These are phyloP conservation scores for Sporothrix mexicana DNA, from an alignment of 2,329 filamentous ascomycete species.

Conservation along the genomic window DNA sequence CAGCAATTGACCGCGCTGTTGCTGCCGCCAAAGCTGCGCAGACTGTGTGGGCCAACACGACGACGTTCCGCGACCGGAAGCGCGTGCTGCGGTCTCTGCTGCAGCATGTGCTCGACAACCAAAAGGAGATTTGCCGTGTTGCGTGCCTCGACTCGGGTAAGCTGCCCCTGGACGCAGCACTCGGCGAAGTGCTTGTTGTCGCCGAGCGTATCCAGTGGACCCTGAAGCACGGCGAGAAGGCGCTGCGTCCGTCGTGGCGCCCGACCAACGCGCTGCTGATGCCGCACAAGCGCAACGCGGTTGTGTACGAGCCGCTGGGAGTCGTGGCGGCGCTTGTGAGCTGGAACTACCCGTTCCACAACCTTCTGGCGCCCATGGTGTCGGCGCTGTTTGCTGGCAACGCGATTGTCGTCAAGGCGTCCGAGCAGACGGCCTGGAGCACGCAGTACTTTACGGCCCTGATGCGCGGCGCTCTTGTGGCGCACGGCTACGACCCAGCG, in stretches of 20 bases:
- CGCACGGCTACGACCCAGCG: constrained; percentile 80
- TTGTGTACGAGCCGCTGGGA: constrained; percentile 88
- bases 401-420: constrained; percentile 89
- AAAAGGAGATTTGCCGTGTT: constrained; percentile 81
- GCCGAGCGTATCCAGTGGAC: constrained; percentile 95
- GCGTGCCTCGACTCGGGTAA: constrained; percentile 95
- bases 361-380: constrained; percentile 88
- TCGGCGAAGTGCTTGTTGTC: constrained; percentile 94
- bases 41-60: constrained; percentile 73
- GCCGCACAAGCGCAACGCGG: constrained; percentile 92
- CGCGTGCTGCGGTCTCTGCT: constrained; percentile 82
- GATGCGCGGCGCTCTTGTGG: constrained; percentile 76
- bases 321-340: constrained; percentile 91
- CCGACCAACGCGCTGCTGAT: constrained; percentile 86
- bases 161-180: constrained; percentile 90
- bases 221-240: constrained; percentile 84
- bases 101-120: constrained; percentile 83
- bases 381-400: constrained; percentile 91
- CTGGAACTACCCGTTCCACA: constrained; percentile 98
- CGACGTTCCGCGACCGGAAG: constrained; percentile 76
- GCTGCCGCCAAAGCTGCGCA: constrained; percentile 77
- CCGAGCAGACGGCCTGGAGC: constrained; percentile 95
- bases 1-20: constrained; percentile 80
- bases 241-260: constrained; percentile 71
- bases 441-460: constrained; percentile 81